Percentiles rank a stretch among this genome's conserved stretches.
phyloP scores from a whole-genome alignment of 2,329 filamentous ascomycete species.

The Phyllosticta citrichinensis region DNA sequence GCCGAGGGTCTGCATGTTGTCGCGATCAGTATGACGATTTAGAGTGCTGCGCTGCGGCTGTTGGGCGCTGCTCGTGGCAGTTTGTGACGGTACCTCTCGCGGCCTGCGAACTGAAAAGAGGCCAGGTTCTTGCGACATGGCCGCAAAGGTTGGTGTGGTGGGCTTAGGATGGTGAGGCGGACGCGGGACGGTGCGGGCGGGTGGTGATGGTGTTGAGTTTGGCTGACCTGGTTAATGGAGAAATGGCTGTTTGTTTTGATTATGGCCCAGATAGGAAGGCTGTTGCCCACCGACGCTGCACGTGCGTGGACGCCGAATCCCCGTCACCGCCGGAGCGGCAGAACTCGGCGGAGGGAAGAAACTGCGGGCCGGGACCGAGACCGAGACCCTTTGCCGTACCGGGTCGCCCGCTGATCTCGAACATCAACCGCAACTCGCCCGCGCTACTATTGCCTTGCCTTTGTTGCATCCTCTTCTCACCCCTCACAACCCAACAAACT shows the following conservation, averaged over 20 bases:
- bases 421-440: neutral
- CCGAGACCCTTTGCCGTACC: neutral
- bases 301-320: neutral
- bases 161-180: neutral
- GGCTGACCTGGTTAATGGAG: neutral
- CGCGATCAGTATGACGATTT: conserved; percentile 9
- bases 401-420: neutral
- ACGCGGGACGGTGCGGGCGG: neutral
- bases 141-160: neutral
- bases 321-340: neutral
- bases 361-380: neutral
- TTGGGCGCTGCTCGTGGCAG: conserved; percentile 5
- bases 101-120: conserved; percentile 87
- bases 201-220: neutral
- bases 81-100: conserved; percentile 62
- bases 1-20: conserved; percentile 61
- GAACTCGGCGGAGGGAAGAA: neutral
- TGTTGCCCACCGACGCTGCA: neutral
- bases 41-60: conserved; percentile 7
- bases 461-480: conserved; percentile 10
- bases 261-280: neutral
- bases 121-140: conserved; percentile 78
- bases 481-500: neutral
- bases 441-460: conserved; percentile 1
- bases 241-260: neutral